Percentiles rank a stretch among this genome's conserved stretches.
phyloP scores from a whole-genome alignment of 163 green algal species.

The Scenedesmus sp. region DNA sequence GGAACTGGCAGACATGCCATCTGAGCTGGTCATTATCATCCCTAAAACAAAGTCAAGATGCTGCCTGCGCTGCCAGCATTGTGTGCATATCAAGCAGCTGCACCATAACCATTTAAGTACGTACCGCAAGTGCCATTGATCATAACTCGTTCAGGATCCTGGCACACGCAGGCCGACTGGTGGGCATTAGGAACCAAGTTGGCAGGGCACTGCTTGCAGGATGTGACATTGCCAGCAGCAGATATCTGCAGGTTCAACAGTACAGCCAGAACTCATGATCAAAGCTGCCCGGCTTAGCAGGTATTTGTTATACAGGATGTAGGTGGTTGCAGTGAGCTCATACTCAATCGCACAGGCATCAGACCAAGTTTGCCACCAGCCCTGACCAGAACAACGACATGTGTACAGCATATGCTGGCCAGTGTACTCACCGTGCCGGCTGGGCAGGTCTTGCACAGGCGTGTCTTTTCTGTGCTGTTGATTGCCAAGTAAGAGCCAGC shows the following conservation, averaged over 20 bases:
- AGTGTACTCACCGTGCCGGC: background rate
- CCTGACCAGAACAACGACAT: too few relatives aligned
- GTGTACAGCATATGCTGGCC: background rate
- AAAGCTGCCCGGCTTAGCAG: background rate
- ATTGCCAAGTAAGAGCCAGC: background rate
- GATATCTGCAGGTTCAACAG: background rate
- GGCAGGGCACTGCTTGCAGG: background rate
- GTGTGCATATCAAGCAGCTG: too few relatives aligned
- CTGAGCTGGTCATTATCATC: too few relatives aligned
- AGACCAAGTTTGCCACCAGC: too few relatives aligned
- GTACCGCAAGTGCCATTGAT: background rate
- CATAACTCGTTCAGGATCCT: background rate
- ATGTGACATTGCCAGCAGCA: background rate
- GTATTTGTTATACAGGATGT: too few relatives aligned
- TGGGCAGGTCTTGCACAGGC: background rate
- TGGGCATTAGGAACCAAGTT: background rate
- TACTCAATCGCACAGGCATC: too few relatives aligned
- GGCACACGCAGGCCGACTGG: background rate
- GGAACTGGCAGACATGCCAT: too few relatives aligned
- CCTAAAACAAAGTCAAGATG: too few relatives aligned
- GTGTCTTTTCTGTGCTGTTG: background rate
- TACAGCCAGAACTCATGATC: background rate
- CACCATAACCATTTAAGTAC: background rate
- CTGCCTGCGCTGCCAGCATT: too few relatives aligned
- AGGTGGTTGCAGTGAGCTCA: background rate